These are phyloP conservation scores for Trypanosoma cruzi DNA, from an alignment of 208 protist genomes.

Conservation along the genomic window DNA sequence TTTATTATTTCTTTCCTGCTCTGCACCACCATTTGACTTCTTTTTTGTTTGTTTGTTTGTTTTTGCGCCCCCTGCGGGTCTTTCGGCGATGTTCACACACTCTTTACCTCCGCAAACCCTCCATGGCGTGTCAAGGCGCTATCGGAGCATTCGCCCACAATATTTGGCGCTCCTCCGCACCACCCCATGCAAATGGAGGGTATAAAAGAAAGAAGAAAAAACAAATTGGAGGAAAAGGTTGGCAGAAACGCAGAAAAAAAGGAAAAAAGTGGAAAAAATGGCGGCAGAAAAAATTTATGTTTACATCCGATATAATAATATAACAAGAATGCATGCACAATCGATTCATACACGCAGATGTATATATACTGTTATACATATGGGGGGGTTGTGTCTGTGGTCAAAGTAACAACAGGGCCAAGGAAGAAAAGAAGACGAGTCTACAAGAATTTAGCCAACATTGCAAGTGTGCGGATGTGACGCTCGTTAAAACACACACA, in stretches of 20 bases:
- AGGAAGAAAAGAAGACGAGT: not conserved
- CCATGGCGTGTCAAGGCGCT: no score
- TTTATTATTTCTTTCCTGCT: no score
- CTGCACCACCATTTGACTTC: no score
- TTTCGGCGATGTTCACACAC: no score
- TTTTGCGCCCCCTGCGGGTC: no score
- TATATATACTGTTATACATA: not conserved
- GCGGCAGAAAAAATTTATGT: not conserved
- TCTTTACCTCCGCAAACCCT: no score
- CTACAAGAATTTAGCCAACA: not conserved
- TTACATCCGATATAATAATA: not conserved
- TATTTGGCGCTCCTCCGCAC: not conserved
- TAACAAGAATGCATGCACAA: constrained; percentile 1
- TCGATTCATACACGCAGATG: not conserved
- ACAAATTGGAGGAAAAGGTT: not conserved
- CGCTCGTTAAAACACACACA: not conserved
- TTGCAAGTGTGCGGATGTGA: not conserved
- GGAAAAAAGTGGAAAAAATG: not conserved
- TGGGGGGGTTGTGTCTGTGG: not conserved
- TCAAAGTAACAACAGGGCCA: not conserved
- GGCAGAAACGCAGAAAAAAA: constrained; percentile 6
- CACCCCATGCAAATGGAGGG: not conserved
- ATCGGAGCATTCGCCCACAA: no score
- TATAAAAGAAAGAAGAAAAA: not conserved
- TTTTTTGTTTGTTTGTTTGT: no score